Conservation (phyloP, 2,329 filamentous ascomycete species). For the Metarhizium guizhouense region DNA sequence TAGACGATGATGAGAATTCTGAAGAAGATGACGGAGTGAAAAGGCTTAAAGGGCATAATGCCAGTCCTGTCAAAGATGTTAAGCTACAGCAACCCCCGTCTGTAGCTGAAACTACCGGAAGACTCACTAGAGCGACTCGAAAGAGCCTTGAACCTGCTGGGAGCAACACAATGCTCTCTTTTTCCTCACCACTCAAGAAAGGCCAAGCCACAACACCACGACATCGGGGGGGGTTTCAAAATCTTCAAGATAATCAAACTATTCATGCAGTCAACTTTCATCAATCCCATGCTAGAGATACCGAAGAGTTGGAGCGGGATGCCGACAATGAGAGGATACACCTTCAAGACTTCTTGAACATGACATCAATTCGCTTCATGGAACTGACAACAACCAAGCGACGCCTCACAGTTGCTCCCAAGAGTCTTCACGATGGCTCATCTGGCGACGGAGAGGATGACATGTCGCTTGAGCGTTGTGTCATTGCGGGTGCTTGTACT, state of each 20-base stretch:
- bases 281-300: slow-evolving; percentile 30
- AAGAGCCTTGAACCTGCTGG: slow-evolving; percentile 35
- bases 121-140: slow-evolving; percentile 39
- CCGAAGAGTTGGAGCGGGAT: slow-evolving; percentile 36
- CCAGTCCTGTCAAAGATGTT: slow-evolving; percentile 69
- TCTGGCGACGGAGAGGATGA: slow-evolving; percentile 37
- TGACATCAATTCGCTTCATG: slow-evolving; percentile 98
- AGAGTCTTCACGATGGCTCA: slow-evolving; percentile 32
- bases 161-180: slow-evolving; percentile 31
- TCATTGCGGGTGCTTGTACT: slow-evolving; percentile 83
- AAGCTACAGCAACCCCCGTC: slow-evolving; percentile 60
- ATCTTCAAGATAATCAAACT: slow-evolving; percentile 39
- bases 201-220: slow-evolving; percentile 45
- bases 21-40: slow-evolving; percentile 55
- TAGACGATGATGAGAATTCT: slow-evolving; percentile 56
- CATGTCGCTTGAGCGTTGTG: slow-evolving; percentile 61
- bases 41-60: slow-evolving; percentile 60
- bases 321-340: slow-evolving; percentile 56
- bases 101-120: slow-evolving; percentile 57
- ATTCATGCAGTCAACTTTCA: slow-evolving; percentile 35
- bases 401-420: slow-evolving; percentile 67
- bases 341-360: slow-evolving; percentile 84
- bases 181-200: slow-evolving; percentile 39
- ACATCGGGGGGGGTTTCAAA: slow-evolving; percentile 44
- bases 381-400: slow-evolving; percentile 95